These are phyloP conservation scores for Aspergillus heteromorphus DNA, from an alignment of 495 filamentous ascomycete species.

Conservation along the genomic window DNA sequence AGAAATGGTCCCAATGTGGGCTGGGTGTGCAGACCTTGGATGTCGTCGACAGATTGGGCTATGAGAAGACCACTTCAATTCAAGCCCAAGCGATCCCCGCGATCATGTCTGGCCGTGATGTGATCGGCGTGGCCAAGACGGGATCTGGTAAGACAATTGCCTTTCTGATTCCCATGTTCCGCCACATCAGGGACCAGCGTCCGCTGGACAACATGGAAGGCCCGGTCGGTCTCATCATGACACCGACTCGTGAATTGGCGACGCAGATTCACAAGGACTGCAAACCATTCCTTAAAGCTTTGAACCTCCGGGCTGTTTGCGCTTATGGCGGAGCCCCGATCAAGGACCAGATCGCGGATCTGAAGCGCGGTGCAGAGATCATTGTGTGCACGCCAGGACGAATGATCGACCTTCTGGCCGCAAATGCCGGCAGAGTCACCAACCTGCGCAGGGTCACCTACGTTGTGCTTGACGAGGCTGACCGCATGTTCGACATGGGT, in stretches of 20 bases:
- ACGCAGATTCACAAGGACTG: slow-evolving; percentile 93
- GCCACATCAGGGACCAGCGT: slow-evolving; percentile 92
- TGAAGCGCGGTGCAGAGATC: slow-evolving; percentile 93
- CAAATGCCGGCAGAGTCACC: slow-evolving; percentile 87
- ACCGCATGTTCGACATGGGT: slow-evolving; percentile 99
- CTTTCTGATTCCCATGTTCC: slow-evolving; percentile 91
- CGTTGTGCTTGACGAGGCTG: slow-evolving; percentile 92
- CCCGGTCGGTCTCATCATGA: slow-evolving; percentile 82
- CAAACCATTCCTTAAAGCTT: slow-evolving; percentile 85
- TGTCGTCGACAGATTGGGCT: slow-evolving; percentile 78
- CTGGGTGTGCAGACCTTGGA: slow-evolving; percentile 83
- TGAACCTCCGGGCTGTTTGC: slow-evolving; percentile 87
- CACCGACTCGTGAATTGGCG: slow-evolving; percentile 90
- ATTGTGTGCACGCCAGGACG: slow-evolving; percentile 95
- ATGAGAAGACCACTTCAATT: slow-evolving; percentile 83
- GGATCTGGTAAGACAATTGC: slow-evolving; percentile 99
- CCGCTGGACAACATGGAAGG: slow-evolving; percentile 81
- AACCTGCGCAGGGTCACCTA: slow-evolving; percentile 88
- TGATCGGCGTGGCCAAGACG: slow-evolving; percentile 95
- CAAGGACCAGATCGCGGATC: slow-evolving; percentile 93
- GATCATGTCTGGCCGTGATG: slow-evolving; percentile 93
- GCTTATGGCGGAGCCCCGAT: slow-evolving; percentile 95
- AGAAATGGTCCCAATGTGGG: slow-evolving; percentile 95
- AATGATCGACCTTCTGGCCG: slow-evolving; percentile 90
- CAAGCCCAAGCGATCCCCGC: slow-evolving; percentile 92